Evolutionary conservation across 306 rosid genomes (phyloP).

Genomic region (Castanopsis chinensis): DNA sequence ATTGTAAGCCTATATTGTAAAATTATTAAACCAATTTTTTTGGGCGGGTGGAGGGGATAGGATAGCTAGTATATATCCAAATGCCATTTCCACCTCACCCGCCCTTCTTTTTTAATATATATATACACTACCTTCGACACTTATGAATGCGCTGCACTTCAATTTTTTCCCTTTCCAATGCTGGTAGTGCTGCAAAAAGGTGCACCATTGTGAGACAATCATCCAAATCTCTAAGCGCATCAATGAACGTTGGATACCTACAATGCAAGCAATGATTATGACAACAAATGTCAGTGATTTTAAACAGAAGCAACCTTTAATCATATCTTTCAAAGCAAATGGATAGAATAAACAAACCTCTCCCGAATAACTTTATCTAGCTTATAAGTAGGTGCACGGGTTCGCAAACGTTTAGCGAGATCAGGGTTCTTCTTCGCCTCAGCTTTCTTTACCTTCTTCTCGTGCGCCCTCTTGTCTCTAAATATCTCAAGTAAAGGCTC

Average conservation of each 20-base stretch:
- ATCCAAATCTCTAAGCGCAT: conserved; percentile 90
- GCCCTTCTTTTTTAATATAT: neutral
- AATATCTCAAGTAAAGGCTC: conserved; percentile 79
- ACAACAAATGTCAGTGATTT: conserved; percentile 12
- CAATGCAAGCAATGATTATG: conserved; percentile 3
- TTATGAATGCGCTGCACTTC: conserved; percentile 62
- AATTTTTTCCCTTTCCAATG: conserved; percentile 62
- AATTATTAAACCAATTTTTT: neutral
- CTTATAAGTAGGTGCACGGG: conserved; percentile 52
- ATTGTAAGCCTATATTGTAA: neutral
- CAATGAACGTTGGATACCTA: conserved; percentile 86
- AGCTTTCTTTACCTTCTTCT: conserved; percentile 80
- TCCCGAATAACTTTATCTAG: conserved; percentile 67
- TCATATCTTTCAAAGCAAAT: neutral
- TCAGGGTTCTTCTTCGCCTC: conserved; percentile 77
- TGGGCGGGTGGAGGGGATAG: neutral
- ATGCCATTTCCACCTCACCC: neutral
- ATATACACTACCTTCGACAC: conserved; percentile 63
- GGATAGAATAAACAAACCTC: conserved; percentile 48
- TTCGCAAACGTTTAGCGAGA: conserved; percentile 58
- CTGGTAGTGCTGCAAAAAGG: conserved; percentile 89
- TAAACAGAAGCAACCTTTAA: neutral
- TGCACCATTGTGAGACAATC: conserved; percentile 92
- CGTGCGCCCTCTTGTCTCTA: conserved; percentile 65
- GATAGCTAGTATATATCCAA: neutral